A percentile compares a stretch with the other conserved stretches of the same genome.
Conservation (phyloP, 148 eudicot genomes). For the Rhododendron williamsianum region DNA sequence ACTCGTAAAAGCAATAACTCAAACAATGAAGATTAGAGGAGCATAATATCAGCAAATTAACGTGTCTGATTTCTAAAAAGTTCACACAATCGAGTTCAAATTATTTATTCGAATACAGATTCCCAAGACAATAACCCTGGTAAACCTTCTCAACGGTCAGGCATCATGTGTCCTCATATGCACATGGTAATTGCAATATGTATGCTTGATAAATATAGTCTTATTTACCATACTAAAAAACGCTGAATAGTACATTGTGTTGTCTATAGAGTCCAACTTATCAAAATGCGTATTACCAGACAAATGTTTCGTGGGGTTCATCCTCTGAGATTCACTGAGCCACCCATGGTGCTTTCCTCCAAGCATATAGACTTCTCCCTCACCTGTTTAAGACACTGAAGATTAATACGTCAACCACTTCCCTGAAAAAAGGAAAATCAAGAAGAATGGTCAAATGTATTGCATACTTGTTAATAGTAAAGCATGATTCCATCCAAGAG, state of each 20-base stretch:
- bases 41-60: not conserved
- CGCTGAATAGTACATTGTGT: not conserved
- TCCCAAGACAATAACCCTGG: not conserved
- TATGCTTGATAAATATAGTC: not conserved
- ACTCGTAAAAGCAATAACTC: not conserved
- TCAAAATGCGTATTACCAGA: slow-evolving; percentile 31
- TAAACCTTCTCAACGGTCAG: not conserved
- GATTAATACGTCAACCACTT: slow-evolving; percentile 11
- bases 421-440: not conserved
- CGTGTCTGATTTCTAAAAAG: not conserved
- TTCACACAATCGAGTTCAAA: not conserved
- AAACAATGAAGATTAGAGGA: not conserved
- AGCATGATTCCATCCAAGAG: slow-evolving; percentile 94
- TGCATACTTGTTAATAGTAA: slow-evolving; percentile 56
- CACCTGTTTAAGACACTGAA: slow-evolving; percentile 35
- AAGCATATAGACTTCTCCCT: slow-evolving; percentile 61
- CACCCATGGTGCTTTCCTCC: slow-evolving; percentile 67
- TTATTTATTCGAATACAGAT: not conserved
- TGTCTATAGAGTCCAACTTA: not conserved
- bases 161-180: not conserved
- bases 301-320: slow-evolving; percentile 16
- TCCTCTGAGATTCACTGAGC: slow-evolving; percentile 39
- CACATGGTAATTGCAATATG: not conserved
- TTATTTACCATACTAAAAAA: not conserved
- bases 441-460: not conserved